A percentile compares a stretch with the other conserved stretches of the same genome.
These are phyloP conservation scores for Jackrogersella multiformis DNA, from an alignment of 495 filamentous ascomycete genomes.

Conservation along the genomic window DNA sequence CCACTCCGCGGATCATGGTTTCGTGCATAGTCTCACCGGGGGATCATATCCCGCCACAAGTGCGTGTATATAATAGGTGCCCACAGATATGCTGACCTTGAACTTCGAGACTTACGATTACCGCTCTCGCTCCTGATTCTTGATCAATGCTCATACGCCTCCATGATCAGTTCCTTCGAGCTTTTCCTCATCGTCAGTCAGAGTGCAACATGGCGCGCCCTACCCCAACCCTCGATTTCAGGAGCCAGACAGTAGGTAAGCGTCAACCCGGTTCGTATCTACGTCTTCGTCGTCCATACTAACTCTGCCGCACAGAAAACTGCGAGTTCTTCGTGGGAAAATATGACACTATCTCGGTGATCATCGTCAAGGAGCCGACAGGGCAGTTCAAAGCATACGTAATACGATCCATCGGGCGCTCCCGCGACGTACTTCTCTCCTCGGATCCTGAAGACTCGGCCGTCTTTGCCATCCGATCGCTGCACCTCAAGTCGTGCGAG, in stretches of 20 bases:
- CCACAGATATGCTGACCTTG: slow-evolving; percentile 18
- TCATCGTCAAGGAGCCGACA: slow-evolving; percentile 47
- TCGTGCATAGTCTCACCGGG: slow-evolving; percentile 24
- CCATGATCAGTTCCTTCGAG: slow-evolving; percentile 10
- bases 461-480: slow-evolving; percentile 38
- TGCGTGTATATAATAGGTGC: slow-evolving; percentile 32
- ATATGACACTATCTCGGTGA: slow-evolving; percentile 44
- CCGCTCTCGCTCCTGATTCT: slow-evolving; percentile 5
- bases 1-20: slow-evolving; percentile 14
- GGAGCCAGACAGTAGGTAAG: slow-evolving; percentile 42
- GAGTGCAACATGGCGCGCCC: slow-evolving; percentile 19
- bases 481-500: slow-evolving; percentile 50
- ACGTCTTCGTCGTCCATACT: background rate
- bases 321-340: slow-evolving; percentile 49
- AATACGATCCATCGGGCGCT: slow-evolving; percentile 40
- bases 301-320: slow-evolving; percentile 46
- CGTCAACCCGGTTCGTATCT: background rate
- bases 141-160: slow-evolving; percentile 34
- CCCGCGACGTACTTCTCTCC: slow-evolving; percentile 47
- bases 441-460: slow-evolving; percentile 35
- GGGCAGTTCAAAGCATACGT: slow-evolving; percentile 49
- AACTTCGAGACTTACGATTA: slow-evolving; percentile 17
- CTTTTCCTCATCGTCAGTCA: slow-evolving; percentile 6
- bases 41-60: slow-evolving; percentile 6
- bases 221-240: slow-evolving; percentile 24